phyloP scores from a whole-genome alignment of 108 stramenopile species.

The Mediolabrus comicus region DNA sequence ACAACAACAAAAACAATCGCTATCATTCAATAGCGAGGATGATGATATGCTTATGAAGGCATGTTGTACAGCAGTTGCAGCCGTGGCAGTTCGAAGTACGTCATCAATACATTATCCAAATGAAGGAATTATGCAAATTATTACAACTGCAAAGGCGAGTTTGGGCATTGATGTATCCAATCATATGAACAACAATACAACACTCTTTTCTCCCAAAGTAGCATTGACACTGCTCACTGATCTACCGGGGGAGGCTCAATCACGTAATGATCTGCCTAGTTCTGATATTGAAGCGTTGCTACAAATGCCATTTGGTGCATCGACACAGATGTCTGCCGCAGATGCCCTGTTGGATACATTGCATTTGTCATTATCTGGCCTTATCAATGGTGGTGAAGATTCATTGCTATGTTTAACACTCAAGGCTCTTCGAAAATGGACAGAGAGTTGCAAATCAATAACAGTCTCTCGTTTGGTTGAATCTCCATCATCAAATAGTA shows the following conservation, averaged over 20 bases:
- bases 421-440: constrained; percentile 34
- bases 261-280: constrained; percentile 8
- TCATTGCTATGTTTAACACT: constrained; percentile 24
- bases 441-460: constrained; percentile 15
- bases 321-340: not conserved
- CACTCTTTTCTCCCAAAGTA: constrained; percentile 1
- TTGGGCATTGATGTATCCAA: not conserved
- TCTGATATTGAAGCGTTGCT: constrained; percentile 9
- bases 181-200: not conserved
- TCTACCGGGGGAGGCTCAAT: constrained; percentile 13
- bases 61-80: constrained; percentile 5
- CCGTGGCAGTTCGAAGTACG: constrained; percentile 7
- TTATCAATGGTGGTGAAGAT: constrained; percentile 5
- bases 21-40: constrained; percentile 47
- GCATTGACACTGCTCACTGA: constrained; percentile 8
- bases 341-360: constrained; percentile 9
- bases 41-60: not conserved
- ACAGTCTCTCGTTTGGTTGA: constrained; percentile 38
- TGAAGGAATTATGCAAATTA: constrained; percentile 3
- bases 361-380: not conserved
- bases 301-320: not conserved
- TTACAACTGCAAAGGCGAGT: constrained; percentile 2
- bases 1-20: constrained; percentile 85
- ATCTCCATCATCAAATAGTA: not conserved
- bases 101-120: not conserved